Evolutionary conservation across 1,284 basidiomycete genomes (phyloP).

Genomic region (Anthracocystis walkeri): DNA sequence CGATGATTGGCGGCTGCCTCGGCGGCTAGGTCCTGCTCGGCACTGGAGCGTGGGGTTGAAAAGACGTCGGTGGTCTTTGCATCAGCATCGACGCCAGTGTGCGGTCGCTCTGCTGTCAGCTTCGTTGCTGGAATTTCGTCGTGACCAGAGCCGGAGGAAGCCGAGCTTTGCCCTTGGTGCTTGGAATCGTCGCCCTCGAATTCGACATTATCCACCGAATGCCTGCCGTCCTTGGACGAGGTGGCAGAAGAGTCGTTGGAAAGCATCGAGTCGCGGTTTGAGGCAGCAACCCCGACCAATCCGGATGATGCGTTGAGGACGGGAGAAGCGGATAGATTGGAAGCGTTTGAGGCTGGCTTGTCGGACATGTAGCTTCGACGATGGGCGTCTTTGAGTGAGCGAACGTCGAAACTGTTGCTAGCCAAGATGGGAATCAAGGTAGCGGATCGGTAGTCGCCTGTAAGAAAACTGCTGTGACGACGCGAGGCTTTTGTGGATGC

Average conservation of each 20-base stretch:
- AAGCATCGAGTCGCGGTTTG: slow-evolving; percentile 38
- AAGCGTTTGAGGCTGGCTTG: background rate
- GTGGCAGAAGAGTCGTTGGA: slow-evolving; percentile 43
- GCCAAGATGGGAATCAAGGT: slow-evolving; percentile 38
- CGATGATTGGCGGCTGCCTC: background rate
- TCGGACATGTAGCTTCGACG: slow-evolving; percentile 16
- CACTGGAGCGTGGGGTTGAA: slow-evolving; percentile 30
- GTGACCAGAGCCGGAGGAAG: slow-evolving; percentile 33
- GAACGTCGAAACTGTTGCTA: slow-evolving; percentile 32
- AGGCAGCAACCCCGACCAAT: background rate
- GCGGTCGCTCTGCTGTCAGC: background rate
- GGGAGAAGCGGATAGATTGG: slow-evolving; percentile 9
- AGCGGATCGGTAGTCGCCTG: slow-evolving; percentile 27
- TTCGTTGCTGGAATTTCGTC: slow-evolving; percentile 14
- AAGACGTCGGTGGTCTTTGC: slow-evolving; percentile 22
- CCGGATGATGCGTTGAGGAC: background rate
- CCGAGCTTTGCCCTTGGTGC: slow-evolving; percentile 34
- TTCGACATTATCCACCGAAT: slow-evolving; percentile 38
- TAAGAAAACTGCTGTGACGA: slow-evolving; percentile 48
- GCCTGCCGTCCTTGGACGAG: slow-evolving; percentile 31
- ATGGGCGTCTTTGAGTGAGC: background rate
- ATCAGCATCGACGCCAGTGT: background rate
- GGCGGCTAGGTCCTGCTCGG: slow-evolving; percentile 17
- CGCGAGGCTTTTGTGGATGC: slow-evolving; percentile 26
- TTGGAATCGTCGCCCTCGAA: slow-evolving; percentile 36